phyloP scores from a whole-genome alignment of 768 basidiomycete genomes.

The Xerocomellus amylosporus region DNA sequence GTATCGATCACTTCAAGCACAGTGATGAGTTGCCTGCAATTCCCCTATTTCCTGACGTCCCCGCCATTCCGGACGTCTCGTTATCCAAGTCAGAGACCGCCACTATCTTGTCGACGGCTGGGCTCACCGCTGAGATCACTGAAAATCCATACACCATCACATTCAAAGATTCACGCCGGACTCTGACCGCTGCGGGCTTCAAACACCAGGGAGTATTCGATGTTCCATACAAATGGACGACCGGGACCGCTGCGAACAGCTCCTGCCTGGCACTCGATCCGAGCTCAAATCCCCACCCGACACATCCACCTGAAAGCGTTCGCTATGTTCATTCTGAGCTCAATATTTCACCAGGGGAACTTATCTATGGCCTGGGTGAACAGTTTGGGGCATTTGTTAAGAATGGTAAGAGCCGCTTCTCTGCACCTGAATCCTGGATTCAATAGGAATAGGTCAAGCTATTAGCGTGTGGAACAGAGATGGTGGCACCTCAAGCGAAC shows the following conservation, averaged over 20 bases:
- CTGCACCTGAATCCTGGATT: conserved; percentile 16
- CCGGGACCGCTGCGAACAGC: conserved; percentile 47
- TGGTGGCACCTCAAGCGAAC: conserved; percentile 69
- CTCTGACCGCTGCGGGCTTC: conserved; percentile 39
- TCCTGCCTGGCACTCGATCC: conserved; percentile 56
- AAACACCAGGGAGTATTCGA: conserved; percentile 57
- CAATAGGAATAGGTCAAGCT: conserved; percentile 42
- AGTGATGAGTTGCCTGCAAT: conserved; percentile 46
- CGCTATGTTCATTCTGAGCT: conserved; percentile 57
- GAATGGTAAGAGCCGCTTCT: conserved; percentile 51
- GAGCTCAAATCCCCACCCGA: conserved; percentile 55
- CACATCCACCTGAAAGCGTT: conserved; percentile 39
- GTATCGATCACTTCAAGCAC: conserved; percentile 53
- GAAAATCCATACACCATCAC: conserved; percentile 61
- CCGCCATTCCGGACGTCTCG: conserved; percentile 43
- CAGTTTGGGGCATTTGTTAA: conserved; percentile 74
- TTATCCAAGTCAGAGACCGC: conserved; percentile 27
- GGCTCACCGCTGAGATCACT: conserved; percentile 51
- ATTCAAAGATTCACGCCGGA: conserved; percentile 45
- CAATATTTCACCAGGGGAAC: conserved; percentile 64
- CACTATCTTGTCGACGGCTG: conserved; percentile 43
- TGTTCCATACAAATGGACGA: conserved; percentile 54
- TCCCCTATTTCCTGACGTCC: conserved; percentile 60
- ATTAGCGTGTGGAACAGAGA: conserved; percentile 73
- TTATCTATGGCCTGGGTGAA: conserved; percentile 73